Conservation (phyloP, 179 eudicot species). For the Drosera spatulata region DNA sequence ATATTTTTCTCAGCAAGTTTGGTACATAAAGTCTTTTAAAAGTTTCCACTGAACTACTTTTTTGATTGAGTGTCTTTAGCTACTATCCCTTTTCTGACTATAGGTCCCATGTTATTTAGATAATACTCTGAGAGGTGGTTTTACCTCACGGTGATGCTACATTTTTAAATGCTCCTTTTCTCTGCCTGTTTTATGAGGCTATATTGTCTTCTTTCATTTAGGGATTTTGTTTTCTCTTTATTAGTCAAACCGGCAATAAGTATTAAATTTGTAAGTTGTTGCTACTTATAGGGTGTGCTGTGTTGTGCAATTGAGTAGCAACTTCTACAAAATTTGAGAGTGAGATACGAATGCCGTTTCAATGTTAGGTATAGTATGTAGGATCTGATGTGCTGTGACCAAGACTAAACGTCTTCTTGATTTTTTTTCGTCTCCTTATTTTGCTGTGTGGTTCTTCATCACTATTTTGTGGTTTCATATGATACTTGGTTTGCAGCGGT, state of each 20-base stretch:
- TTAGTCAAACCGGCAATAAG: too few relatives aligned
- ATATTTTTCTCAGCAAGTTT: background rate
- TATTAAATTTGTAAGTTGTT: too few relatives aligned
- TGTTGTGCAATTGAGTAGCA: too few relatives aligned
- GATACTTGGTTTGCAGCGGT: slow-evolving; percentile 37
- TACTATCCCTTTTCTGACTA: background rate
- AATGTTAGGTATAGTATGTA: too few relatives aligned
- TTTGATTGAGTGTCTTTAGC: background rate
- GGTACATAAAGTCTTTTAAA: background rate
- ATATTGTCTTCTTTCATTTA: background rate
- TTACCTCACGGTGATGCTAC: background rate
- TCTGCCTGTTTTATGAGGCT: background rate
- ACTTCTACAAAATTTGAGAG: too few relatives aligned
- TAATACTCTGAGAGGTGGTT: background rate
- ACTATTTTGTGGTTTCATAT: background rate
- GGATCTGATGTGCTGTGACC: too few relatives aligned
- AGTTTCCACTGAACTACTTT: too few relatives aligned
- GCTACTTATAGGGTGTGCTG: too few relatives aligned
- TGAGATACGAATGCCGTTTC: too few relatives aligned
- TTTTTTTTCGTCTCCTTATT: background rate
- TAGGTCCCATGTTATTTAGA: background rate
- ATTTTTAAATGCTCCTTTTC: background rate
- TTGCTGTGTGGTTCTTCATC: background rate
- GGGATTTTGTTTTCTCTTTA: too few relatives aligned
- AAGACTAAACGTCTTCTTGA: background rate